Conservation (phyloP, 2,329 filamentous ascomycete genomes). For the Ceratocystiopsis brevicomis region DNA sequence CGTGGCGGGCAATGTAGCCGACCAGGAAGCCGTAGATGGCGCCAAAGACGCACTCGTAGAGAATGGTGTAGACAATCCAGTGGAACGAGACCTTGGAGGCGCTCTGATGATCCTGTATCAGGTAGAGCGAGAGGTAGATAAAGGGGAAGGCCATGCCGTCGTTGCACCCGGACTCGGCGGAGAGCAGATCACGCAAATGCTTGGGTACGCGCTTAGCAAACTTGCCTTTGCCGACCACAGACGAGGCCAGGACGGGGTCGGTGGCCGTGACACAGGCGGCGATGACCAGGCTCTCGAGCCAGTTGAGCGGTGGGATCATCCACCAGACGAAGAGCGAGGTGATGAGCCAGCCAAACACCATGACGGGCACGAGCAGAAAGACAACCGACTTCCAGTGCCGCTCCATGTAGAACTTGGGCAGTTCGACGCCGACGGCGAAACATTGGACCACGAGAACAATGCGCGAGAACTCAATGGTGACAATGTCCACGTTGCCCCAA, state of each 20-base stretch:
- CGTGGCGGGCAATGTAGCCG: conserved; percentile 77
- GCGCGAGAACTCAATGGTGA: conserved; percentile 76
- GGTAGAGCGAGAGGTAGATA: conserved; percentile 77
- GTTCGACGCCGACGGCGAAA: conserved; percentile 77
- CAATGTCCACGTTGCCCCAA: conserved; percentile 72
- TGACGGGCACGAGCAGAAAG: conserved; percentile 78
- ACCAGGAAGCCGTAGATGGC: conserved; percentile 72
- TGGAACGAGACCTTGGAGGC: conserved; percentile 54
- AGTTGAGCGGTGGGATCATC: conserved; percentile 59
- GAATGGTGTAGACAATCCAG: conserved; percentile 74
- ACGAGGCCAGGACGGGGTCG: conserved; percentile 89
- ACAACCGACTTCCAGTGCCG: conserved; percentile 87
- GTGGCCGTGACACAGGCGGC: conserved; percentile 94
- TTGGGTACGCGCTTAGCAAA: conserved; percentile 95
- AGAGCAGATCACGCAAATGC: conserved; percentile 86
- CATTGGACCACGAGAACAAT: conserved; percentile 84
- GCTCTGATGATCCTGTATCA: conserved; percentile 61
- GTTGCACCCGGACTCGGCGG: conserved; percentile 94
- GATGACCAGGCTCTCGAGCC: conserved; percentile 74
- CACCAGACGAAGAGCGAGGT: conserved; percentile 92
- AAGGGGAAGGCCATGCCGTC: conserved; percentile 99
- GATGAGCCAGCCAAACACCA: conserved; percentile 89
- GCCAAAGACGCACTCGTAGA: conserved; percentile 93
- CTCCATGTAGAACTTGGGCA: conserved; percentile 94
- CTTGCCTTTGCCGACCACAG: conserved; percentile 95